Base-by-base conservation (phyloP, 225 moss, liverwort and hornwort species). In the Pseudoscleropodium purum region DNA sequence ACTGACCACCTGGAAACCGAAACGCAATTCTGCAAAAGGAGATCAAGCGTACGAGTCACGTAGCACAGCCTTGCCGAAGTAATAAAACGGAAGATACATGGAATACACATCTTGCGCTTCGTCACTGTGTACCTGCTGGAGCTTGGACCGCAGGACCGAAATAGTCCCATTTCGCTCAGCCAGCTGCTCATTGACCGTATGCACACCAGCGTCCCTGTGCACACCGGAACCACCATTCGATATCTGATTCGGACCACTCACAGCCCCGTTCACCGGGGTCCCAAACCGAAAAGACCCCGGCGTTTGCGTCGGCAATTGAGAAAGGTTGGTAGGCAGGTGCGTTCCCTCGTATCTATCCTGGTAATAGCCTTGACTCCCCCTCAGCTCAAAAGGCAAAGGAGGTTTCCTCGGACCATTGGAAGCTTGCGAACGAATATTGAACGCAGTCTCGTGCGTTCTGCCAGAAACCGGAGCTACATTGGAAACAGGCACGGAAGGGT, bases 141-240 rank as follows among this genome's bases (percentile, higher is more conserved):
- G 94, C 88, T 96, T 96, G 68, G 93, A 92, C 74, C 95, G 96
- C n/a, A 96, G 91, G 8, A 94, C 89, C 41, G 93, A 94, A 81
- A 96, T 94, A 75, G 93, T 92, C 14, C 97, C 94, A 89, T 94
- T 93, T 89, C 92, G 96, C 87, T 96, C 97, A 60, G 90, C 94
- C 85, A 96, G 90, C 39, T 92, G 69, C 70, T 94, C 94, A 85
- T 87, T 87, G n/a, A 74, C 81, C 19, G 86, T 36, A 43, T 91
- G 75, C 85, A 88, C 86, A 25, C 84, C 90, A 64, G 84, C 74
- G 41, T 92, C 92, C 87, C 84, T 88, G 26, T 79, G 76, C 16
- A 47, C 57, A 49, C 73, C 81, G 59, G 81, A 76, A 51, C 51
- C 88, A 54, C 92, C 92, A 81, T 93, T 93, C 84, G 86, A 81